These are phyloP conservation scores for Botryotinia globosa DNA, from an alignment of 2,329 filamentous ascomycete genomes.

Conservation along the genomic window DNA sequence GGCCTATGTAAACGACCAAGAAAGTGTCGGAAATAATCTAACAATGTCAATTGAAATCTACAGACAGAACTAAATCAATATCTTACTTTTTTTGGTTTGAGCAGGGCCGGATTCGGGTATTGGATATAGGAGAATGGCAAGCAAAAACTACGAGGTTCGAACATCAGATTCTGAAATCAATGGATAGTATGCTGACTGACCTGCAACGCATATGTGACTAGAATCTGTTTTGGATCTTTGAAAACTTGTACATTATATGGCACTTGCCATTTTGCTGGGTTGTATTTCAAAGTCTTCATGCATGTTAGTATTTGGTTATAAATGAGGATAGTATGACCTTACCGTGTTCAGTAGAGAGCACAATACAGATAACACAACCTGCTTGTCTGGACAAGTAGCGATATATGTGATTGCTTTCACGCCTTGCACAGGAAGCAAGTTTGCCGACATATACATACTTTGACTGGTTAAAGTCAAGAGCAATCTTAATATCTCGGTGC, in stretches of 20 bases:
- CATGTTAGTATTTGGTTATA: constrained; percentile 15
- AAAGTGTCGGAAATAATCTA: constrained; percentile 84
- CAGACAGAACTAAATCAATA: not conserved
- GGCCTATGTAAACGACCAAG: constrained; percentile 76
- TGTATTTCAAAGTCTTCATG: constrained; percentile 85
- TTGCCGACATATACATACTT: constrained; percentile 88
- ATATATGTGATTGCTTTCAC: constrained; percentile 85
- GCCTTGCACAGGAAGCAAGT: constrained; percentile 74
- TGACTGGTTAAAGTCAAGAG: constrained; percentile 83
- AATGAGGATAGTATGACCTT: constrained; percentile 39
- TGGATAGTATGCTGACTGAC: constrained; percentile 22
- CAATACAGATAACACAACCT: constrained; percentile 81
- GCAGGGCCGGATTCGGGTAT: constrained; percentile 72
- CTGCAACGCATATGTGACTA: constrained; percentile 85
- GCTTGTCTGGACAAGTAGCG: constrained; percentile 83
- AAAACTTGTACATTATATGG: constrained; percentile 92
- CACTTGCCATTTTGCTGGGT: constrained; percentile 88
- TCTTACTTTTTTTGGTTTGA: constrained; percentile 62
- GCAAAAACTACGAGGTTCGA: constrained; percentile 60
- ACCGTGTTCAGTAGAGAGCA: constrained; percentile 95
- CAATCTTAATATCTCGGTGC: constrained; percentile 83
- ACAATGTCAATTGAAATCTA: constrained; percentile 19
- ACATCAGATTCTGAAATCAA: not conserved
- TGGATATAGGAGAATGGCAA: constrained; percentile 81
- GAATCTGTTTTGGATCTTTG: constrained; percentile 83